A percentile compares a stretch with the other conserved stretches of the same genome.
phyloP scores from a whole-genome alignment of 148 eudicot species.

The Polygonum aviculare region DNA sequence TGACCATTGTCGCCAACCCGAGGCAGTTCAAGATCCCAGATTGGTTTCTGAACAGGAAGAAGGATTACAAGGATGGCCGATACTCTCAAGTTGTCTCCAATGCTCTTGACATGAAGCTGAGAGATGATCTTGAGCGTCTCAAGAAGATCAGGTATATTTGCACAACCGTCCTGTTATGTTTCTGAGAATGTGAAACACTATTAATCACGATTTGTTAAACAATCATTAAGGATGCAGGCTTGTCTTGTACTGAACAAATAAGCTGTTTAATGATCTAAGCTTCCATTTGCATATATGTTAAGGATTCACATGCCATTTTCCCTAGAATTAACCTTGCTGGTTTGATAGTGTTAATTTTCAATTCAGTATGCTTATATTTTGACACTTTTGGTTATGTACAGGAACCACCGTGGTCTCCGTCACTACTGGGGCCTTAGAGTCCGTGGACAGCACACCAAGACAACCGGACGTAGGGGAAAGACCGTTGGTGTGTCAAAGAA shows the following conservation, averaged over 20 bases:
- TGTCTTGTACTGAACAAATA: too few species aligned
- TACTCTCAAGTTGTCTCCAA: slow-evolving; percentile 81
- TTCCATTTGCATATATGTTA: too few species aligned
- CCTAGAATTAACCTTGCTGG: neutral
- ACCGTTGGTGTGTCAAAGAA: slow-evolving; percentile 72
- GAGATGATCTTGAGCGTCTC: slow-evolving; percentile 83
- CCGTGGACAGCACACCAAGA: slow-evolving; percentile 75
- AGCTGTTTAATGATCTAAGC: too few species aligned
- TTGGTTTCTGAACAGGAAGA: slow-evolving; percentile 84
- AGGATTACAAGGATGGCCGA: slow-evolving; percentile 90
- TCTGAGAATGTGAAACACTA: neutral
- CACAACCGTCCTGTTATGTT: neutral
- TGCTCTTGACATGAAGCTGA: slow-evolving; percentile 87
- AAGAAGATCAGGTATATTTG: slow-evolving; percentile 64
- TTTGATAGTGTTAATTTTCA: neutral
- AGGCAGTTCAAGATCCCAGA: slow-evolving; percentile 89
- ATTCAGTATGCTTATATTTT: neutral
- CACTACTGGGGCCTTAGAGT: slow-evolving; percentile 73
- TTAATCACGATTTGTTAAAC: too few species aligned
- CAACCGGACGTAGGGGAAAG: slow-evolving; percentile 71
- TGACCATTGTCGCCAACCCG: slow-evolving; percentile 80
- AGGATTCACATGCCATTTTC: neutral
- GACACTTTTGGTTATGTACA: neutral
- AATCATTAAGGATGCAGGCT: too few species aligned
- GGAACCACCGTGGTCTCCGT: slow-evolving; percentile 72